phyloP scores from a whole-genome alignment of 1,284 basidiomycete species.

The Ceratobasidium sp. region DNA sequence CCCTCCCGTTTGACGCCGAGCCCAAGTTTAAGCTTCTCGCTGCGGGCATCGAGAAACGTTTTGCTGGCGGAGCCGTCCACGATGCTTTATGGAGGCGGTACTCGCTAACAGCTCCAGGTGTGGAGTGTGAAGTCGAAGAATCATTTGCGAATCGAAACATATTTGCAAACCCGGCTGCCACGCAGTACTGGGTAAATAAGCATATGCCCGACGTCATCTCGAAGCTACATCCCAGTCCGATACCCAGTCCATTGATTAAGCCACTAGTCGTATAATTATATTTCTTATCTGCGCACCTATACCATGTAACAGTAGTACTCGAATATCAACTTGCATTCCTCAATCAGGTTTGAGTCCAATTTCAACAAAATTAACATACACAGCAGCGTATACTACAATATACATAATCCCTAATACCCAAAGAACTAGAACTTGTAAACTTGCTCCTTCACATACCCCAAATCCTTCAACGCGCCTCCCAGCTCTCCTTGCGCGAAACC shows the following conservation, averaged over 20 bases:
- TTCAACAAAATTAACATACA: conserved; percentile 17
- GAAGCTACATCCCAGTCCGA: conserved; percentile 21
- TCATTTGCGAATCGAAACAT: conserved; percentile 22
- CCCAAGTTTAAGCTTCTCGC: conserved; percentile 27
- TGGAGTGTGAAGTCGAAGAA: conserved; percentile 31
- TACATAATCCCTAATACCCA: not conserved
- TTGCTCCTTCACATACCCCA: conserved; percentile 85
- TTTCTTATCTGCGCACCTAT: not conserved
- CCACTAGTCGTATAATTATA: conserved; percentile 8
- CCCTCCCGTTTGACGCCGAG: conserved; percentile 24
- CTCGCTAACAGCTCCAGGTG: conserved; percentile 20
- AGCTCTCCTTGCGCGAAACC: conserved; percentile 84
- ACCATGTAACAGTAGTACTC: not conserved
- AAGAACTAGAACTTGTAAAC: conserved; percentile 39
- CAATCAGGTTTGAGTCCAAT: not conserved
- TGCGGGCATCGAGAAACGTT: conserved; percentile 19
- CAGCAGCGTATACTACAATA: not conserved
- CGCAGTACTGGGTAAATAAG: conserved; percentile 25
- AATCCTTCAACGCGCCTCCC: conserved; percentile 82
- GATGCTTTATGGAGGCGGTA: conserved; percentile 25
- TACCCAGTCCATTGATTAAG: conserved; percentile 11
- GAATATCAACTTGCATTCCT: not conserved
- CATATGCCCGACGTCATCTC: conserved; percentile 28
- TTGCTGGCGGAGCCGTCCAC: conserved; percentile 1
- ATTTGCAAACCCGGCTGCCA: conserved; percentile 14